Evolutionary conservation across 768 basidiomycete genomes (phyloP).

Genomic region (Coprinopsis cinerea): DNA sequence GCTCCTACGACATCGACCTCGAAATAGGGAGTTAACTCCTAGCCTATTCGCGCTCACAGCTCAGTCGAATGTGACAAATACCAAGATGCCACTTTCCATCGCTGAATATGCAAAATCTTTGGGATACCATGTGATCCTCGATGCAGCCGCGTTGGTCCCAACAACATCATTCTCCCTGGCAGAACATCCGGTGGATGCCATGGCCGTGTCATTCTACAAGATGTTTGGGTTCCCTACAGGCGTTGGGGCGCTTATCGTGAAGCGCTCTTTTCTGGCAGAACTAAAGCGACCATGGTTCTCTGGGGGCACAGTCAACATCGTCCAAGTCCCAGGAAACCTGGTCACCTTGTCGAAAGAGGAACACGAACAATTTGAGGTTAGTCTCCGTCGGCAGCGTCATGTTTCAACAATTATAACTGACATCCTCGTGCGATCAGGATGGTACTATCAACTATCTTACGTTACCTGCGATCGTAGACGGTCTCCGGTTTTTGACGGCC

Average conservation of each 20-base stretch:
- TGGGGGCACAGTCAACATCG: constrained; percentile 76
- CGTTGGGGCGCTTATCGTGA: constrained; percentile 72
- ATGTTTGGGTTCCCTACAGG: constrained; percentile 89
- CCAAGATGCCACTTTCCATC: constrained; percentile 62
- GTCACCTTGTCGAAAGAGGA: constrained; percentile 53
- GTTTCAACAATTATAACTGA: constrained; percentile 5
- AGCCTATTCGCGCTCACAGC: constrained; percentile 72
- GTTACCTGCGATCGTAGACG: constrained; percentile 72
- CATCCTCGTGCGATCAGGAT: constrained; percentile 42
- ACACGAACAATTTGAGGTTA: constrained; percentile 77
- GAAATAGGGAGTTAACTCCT: constrained; percentile 36
- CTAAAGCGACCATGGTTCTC: constrained; percentile 79
- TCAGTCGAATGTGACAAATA: constrained; percentile 78
- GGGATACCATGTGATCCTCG: constrained; percentile 72
- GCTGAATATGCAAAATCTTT: constrained; percentile 57
- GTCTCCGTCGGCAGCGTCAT: constrained; percentile 11
- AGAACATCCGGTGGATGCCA: constrained; percentile 68
- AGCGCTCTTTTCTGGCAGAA: constrained; percentile 55
- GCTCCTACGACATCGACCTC: constrained; percentile 45
- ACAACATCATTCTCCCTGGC: constrained; percentile 62
- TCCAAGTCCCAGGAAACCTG: constrained; percentile 72
- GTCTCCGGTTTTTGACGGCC: constrained; percentile 68
- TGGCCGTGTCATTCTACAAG: constrained; percentile 84
- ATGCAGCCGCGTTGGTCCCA: constrained; percentile 77
- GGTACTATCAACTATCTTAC: constrained; percentile 81